phyloP scores from a whole-genome alignment of 2,329 filamentous ascomycete species.

The Calonectria pteridis region DNA sequence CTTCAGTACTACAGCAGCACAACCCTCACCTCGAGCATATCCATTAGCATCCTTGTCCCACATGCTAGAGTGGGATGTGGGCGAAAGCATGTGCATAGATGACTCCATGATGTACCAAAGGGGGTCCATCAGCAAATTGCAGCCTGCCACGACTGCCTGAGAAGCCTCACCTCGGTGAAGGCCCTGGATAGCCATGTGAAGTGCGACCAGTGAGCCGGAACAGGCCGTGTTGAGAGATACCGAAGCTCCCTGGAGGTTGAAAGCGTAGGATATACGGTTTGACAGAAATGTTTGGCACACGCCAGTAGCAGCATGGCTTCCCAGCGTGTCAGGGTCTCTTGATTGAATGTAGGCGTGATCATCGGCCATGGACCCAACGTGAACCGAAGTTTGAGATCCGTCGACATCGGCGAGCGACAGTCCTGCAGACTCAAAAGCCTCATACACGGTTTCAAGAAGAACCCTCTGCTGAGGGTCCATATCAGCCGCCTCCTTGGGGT shows the following conservation, averaged over 20 bases:
- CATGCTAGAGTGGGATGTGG: not conserved
- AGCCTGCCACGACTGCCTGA: conserved; percentile 26
- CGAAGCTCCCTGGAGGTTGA: conserved; percentile 32
- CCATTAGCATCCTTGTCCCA: not conserved
- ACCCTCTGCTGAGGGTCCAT: conserved; percentile 51
- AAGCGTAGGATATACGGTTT: conserved; percentile 36
- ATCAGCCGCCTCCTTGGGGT: conserved; percentile 32
- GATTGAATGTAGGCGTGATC: conserved; percentile 30
- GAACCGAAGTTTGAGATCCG: conserved; percentile 31
- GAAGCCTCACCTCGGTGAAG: conserved; percentile 19
- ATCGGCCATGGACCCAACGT: conserved; percentile 44
- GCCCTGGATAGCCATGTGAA: conserved; percentile 42
- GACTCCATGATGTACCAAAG: conserved; percentile 17
- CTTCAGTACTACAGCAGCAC: not conserved
- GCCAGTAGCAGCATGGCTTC: conserved; percentile 20
- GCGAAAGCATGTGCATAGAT: not conserved
- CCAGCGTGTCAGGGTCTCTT: not conserved
- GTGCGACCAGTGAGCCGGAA: conserved; percentile 50
- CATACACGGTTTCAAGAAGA: conserved; percentile 52
- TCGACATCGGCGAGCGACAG: not conserved
- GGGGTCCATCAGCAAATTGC: conserved; percentile 31
- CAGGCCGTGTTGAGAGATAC: conserved; percentile 55
- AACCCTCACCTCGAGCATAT: not conserved
- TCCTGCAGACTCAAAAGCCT: conserved; percentile 34
- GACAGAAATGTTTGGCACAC: conserved; percentile 20